These are phyloP conservation scores for Nemania sp. DNA, from an alignment of 2,329 filamentous ascomycete genomes.

Conservation along the genomic window DNA sequence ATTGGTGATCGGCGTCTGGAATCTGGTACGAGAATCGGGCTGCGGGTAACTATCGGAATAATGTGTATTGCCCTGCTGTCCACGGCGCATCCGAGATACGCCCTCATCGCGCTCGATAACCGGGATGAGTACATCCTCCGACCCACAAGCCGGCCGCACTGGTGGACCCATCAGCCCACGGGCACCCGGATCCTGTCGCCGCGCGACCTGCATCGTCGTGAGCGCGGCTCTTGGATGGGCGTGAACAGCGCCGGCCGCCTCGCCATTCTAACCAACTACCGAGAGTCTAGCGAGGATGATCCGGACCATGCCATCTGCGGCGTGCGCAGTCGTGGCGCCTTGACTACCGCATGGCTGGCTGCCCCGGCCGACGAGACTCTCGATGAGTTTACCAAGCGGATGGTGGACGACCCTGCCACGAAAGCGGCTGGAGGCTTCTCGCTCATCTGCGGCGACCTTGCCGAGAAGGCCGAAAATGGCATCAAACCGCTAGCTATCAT, in stretches of 20 bases:
- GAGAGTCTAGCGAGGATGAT: conserved; percentile 56
- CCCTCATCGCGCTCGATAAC: conserved; percentile 76
- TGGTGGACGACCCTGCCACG: conserved; percentile 57
- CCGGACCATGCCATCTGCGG: conserved; percentile 56
- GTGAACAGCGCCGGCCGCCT: conserved; percentile 62
- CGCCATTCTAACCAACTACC: conserved; percentile 69
- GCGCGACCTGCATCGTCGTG: conserved; percentile 62
- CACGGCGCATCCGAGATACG: conserved; percentile 74
- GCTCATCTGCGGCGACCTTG: conserved; percentile 65
- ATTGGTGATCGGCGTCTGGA: not conserved
- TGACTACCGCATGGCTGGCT: conserved; percentile 66
- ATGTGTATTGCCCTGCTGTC: conserved; percentile 82
- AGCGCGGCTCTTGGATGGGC: conserved; percentile 69
- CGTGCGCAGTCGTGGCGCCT: conserved; percentile 61
- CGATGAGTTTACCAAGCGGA: conserved; percentile 53
- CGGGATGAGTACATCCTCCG: conserved; percentile 73
- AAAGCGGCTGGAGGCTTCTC: conserved; percentile 68
- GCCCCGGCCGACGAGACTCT: conserved; percentile 52
- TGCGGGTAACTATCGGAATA: conserved; percentile 18
- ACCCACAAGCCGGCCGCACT: conserved; percentile 65
- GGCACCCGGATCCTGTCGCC: conserved; percentile 58
- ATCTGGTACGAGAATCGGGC: not conserved
- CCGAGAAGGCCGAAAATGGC: conserved; percentile 33
- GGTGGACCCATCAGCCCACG: conserved; percentile 57
- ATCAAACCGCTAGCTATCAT: conserved; percentile 61